Evolutionary conservation across 176 grass and related monocot species (phyloP), one percentile per base, ranked within the genome.

Genomic region (Eragrostis nindensis): DNA sequence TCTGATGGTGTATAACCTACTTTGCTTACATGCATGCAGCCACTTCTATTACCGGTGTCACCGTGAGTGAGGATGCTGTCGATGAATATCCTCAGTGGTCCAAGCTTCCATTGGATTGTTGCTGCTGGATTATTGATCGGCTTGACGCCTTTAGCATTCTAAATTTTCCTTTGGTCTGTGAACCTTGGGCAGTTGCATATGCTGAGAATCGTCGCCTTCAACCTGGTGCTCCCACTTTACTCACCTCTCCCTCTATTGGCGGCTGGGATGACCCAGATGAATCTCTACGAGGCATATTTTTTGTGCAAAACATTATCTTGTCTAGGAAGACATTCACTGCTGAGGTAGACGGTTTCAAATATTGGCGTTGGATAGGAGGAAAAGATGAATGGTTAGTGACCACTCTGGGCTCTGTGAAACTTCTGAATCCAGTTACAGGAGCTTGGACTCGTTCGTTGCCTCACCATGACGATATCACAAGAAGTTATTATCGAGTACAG

Each of bases 341-440:
- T 57, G 52, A 74, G 52, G 19, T 57, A 4, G 52, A 74, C 11
- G 32, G 10, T 9, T 55, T 74, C 1, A 57, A 36, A 41, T 25
- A 42, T 42, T 14, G 12, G 7, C 54, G 11, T 40, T 74, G 72
- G 72, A 24, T 74, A 8, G 72, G 72, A n/a, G 72, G 52, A 18
- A 74, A 74, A 74, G 72, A 59, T 41, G 12, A 42, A 42, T 74
- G 72, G 72, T 15, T 74, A 57, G 72, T 74, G 6, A 41, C 7
- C 16, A n/a, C 2, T 22, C n/a, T 7, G 13, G 1, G 2, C 6
- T 15, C 54, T 36, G 55, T 55, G 12, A 4, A 74, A 3, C 52
- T 74, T 41, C 14, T 56, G 2, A 74, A 74, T 24, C 52, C 52
- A 24, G 2, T 42, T 1, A 74, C 72, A 41, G 12, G 72, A 74